Percentiles rank a stretch among this genome's conserved stretches.
phyloP scores from a whole-genome alignment of 2,329 filamentous ascomycete species.

The Cadophora sp. region DNA sequence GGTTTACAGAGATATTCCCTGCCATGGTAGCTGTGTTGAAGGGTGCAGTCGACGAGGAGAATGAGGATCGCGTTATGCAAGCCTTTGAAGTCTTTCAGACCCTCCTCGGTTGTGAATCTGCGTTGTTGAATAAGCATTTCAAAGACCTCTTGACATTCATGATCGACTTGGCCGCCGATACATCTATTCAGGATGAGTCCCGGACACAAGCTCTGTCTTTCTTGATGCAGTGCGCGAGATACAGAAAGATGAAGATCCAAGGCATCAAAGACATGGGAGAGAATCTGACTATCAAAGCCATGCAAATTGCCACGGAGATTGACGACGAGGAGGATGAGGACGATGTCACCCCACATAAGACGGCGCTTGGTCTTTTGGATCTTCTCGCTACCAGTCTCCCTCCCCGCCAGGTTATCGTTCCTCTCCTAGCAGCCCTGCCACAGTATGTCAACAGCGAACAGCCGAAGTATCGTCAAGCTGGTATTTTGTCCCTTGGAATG shows the following conservation, averaged over 20 bases:
- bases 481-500: constrained; percentile 90
- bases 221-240: constrained; percentile 89
- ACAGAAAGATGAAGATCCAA: constrained; percentile 95
- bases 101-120: constrained; percentile 86
- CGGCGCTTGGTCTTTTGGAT: constrained; percentile 86
- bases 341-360: constrained; percentile 83
- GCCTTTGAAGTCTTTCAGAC: constrained; percentile 98
- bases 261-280: constrained; percentile 83
- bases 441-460: constrained; percentile 78
- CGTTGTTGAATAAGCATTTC: constrained; percentile 84
- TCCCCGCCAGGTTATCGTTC: constrained; percentile 92
- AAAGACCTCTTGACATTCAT: constrained; percentile 93
- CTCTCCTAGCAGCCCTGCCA: constrained; percentile 85
- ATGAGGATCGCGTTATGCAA: constrained; percentile 89
- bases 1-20: constrained; percentile 82
- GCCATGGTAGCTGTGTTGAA: constrained; percentile 90
- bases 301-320: constrained; percentile 90
- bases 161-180: constrained; percentile 83
- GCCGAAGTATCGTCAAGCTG: constrained; percentile 83
- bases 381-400: constrained; percentile 88
- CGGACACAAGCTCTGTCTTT: constrained; percentile 91
- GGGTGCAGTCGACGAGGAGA: constrained; percentile 76
- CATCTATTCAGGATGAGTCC: constrained; percentile 80
- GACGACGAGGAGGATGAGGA: constrained; percentile 76
- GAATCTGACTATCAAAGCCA: constrained; percentile 83